Conservation (phyloP, 805 yeast species). For the Starmerella roubikii region DNA sequence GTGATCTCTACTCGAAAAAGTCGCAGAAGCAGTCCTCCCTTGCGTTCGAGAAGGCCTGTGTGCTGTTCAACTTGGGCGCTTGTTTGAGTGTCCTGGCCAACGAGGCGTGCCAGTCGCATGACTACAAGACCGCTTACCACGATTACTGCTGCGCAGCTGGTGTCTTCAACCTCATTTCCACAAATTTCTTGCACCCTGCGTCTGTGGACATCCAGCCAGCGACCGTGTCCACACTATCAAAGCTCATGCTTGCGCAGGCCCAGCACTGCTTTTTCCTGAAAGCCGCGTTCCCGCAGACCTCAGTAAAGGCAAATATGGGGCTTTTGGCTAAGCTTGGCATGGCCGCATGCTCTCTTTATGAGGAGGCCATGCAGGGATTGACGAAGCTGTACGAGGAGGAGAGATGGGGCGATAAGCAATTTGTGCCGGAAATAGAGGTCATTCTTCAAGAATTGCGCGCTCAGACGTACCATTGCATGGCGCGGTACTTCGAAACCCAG, state of each 20-base stretch:
- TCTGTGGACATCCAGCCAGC: constrained; percentile 60
- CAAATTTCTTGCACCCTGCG: constrained; percentile 82
- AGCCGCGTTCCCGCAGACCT: constrained; percentile 29
- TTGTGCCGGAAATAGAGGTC: constrained; percentile 43
- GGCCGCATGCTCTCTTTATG: constrained; percentile 44
- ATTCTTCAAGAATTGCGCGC: constrained; percentile 46
- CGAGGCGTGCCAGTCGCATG: constrained; percentile 23
- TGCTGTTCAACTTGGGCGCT: constrained; percentile 66
- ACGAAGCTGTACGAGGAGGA: constrained; percentile 21
- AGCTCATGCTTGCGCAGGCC: constrained; percentile 70
- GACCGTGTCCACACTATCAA: constrained; percentile 48
- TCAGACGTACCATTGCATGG: constrained; percentile 43
- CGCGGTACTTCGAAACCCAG: constrained; percentile 38
- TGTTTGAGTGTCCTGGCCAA: constrained; percentile 37
- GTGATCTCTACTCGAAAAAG: constrained; percentile 46
- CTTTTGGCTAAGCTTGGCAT: constrained; percentile 64
- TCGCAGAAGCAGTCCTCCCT: constrained; percentile 51
- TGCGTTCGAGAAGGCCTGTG: constrained; percentile 80
- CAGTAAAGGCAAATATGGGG: constrained; percentile 37
- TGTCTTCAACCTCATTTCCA: constrained; percentile 53
- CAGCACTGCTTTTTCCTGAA: constrained; percentile 70
- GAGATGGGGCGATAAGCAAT: constrained; percentile 31
- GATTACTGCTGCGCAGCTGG: constrained; percentile 68
- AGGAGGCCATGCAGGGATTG: constrained; percentile 36
- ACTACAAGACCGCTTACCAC: constrained; percentile 46